Base-by-base conservation (phyloP, 148 eudicot species). In the Camellia granthamiana region DNA sequence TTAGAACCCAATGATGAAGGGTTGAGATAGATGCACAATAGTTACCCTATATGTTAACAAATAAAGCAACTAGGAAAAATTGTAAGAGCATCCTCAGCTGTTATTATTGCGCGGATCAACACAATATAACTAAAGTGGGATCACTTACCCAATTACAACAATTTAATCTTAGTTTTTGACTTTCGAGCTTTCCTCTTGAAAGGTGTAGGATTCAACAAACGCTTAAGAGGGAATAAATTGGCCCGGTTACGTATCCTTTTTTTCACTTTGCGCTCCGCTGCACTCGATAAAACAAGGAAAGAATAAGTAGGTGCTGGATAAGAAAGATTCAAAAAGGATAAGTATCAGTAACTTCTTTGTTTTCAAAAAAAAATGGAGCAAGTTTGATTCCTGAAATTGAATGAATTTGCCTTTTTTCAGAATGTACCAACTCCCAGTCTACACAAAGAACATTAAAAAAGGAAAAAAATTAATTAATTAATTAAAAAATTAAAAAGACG, bases 161-260 rank as follows among this genome's bases (percentile, higher is more conserved):
- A 44, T 80, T 62, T 85, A 59, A 19, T 67, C 87, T 76, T 91
- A 59, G 44, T 49, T 71, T 77, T 86, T 43, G n/a, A 70, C 67
- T 79, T 86, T 49, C 76, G 78, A 72, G 80, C 71, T 75, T 81
- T 90, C 88, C 77, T 93, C 86, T 92, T 90, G 77, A 79, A 85
- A 60, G 72, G 88, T 81, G 65, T 77, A 68, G 80, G 77, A 76
- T 84, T 89, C 75, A 88, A 81, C 62, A 89, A 76, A 30, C 86
- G 85, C 87, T 91, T 94, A 74, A 92, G 88, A n/a, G 97, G 93
- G 81, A 90, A 86, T 82, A 75, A 78, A 43, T 77, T 12, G 64
- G 79, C 76, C 81, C 74, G 80, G 56, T 76, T 67, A 14, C 73
- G 65, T 18, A 15, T 43, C 74, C 82, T 78, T 69, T 69, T 72